phyloP scores from a whole-genome alignment of 2,329 filamentous ascomycete genomes.

The Nemania sp. region DNA sequence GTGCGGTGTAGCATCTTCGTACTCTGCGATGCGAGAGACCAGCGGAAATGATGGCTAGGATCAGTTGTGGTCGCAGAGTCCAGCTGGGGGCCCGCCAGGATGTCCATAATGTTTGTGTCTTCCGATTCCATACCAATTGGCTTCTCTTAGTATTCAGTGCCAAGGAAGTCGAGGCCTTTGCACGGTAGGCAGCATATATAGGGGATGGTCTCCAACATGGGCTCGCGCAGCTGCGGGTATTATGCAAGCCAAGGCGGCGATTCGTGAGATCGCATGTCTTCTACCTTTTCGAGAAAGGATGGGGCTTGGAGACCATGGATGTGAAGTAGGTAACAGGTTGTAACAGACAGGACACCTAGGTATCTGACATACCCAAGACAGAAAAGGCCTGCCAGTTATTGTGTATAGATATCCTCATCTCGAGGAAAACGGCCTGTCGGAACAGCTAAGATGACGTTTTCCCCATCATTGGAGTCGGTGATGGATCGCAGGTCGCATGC shows the following conservation, averaged over 20 bases:
- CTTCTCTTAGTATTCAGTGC: constrained; percentile 2
- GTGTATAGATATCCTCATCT: too few species aligned
- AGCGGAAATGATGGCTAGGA: background rate
- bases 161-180: constrained; percentile 12
- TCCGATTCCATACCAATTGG: background rate
- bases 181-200: background rate
- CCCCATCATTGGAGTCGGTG: constrained; percentile 3
- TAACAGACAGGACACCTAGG: too few species aligned
- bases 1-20: background rate
- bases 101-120: background rate
- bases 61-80: background rate
- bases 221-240: background rate
- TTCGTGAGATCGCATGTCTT: background rate
- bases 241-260: constrained; percentile 14
- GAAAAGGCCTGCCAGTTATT: too few species aligned
- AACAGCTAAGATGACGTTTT: background rate
- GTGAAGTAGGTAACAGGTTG: too few species aligned
- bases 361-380: background rate
- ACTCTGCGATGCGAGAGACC: too few species aligned
- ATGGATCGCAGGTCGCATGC: constrained; percentile 15
- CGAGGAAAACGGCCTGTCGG: too few species aligned
- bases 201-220: background rate
- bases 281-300: background rate
- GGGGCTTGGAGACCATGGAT: background rate
- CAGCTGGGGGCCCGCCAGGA: background rate